These are phyloP conservation scores for Alternaria alternata DNA, from an alignment of 2,329 filamentous ascomycete species.

Conservation along the genomic window DNA sequence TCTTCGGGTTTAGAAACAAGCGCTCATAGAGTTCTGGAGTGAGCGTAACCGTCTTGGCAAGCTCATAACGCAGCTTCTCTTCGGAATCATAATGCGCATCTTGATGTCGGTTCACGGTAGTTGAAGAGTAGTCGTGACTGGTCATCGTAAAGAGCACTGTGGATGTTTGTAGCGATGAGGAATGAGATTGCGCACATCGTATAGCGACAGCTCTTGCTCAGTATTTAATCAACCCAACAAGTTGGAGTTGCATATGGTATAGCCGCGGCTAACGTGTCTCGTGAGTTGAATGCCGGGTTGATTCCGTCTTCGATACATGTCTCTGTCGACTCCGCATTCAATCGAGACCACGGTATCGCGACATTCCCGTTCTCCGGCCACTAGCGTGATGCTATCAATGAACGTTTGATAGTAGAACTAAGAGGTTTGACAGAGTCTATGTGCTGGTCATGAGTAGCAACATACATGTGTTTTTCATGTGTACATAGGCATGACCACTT, in stretches of 20 bases:
- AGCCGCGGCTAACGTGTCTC: not conserved
- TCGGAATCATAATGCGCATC: slow-evolving; percentile 22
- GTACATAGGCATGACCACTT: not conserved
- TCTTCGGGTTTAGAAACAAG: slow-evolving; percentile 24
- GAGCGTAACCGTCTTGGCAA: slow-evolving; percentile 23
- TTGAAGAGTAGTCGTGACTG: not conserved
- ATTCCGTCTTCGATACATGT: not conserved
- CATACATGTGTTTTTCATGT: not conserved
- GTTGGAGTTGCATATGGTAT: not conserved
- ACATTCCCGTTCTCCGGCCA: not conserved
- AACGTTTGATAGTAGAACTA: not conserved
- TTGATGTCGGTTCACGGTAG: not conserved
- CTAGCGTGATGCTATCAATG: not conserved
- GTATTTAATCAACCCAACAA: not conserved
- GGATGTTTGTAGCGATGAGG: not conserved
- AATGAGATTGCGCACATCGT: not conserved
- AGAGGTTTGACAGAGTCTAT: not conserved
- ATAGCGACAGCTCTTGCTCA: not conserved
- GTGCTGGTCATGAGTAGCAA: not conserved
- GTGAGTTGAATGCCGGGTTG: not conserved
- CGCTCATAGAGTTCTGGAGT: slow-evolving; percentile 27
- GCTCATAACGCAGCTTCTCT: slow-evolving; percentile 24
- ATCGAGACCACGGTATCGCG: not conserved
- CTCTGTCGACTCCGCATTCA: not conserved
- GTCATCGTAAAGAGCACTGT: not conserved